phyloP scores from a whole-genome alignment of 306 rosid genomes.

The Vigna unguiculata region DNA sequence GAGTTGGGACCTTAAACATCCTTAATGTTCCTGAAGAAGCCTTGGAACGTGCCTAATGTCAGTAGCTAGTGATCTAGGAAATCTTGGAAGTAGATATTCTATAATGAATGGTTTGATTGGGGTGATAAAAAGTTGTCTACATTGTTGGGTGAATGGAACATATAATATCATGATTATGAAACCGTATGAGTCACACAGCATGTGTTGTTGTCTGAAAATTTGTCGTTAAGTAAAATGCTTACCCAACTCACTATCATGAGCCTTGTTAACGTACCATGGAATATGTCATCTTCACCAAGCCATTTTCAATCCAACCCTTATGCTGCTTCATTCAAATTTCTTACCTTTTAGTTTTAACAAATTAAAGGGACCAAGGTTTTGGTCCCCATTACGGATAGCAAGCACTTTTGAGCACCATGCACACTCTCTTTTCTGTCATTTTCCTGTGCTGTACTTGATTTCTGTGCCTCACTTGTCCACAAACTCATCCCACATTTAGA shows the following conservation, averaged over 20 bases:
- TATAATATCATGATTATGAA: slow-evolving; percentile 23
- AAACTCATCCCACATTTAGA: slow-evolving; percentile 28
- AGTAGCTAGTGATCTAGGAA: neutral
- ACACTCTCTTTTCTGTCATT: slow-evolving; percentile 48
- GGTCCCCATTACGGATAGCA: slow-evolving; percentile 41
- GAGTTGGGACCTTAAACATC: neutral
- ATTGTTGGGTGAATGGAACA: slow-evolving; percentile 15
- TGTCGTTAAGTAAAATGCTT: slow-evolving; percentile 11
- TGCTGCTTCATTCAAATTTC: slow-evolving; percentile 1
- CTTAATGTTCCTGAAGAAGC: neutral
- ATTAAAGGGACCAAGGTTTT: slow-evolving; percentile 41
- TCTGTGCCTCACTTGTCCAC: slow-evolving; percentile 44
- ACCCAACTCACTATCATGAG: neutral
- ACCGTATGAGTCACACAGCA: slow-evolving; percentile 15
- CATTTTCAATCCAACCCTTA: slow-evolving; percentile 11
- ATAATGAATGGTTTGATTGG: slow-evolving; percentile 10
- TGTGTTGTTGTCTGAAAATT: slow-evolving; percentile 14
- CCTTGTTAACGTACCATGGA: neutral
- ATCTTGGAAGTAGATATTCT: slow-evolving; percentile 10
- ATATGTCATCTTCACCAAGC: slow-evolving; percentile 17
- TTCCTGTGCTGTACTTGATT: slow-evolving; percentile 32
- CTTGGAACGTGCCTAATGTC: neutral
- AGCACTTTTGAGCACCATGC: slow-evolving; percentile 29
- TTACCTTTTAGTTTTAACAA: slow-evolving; percentile 20
- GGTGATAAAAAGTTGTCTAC: neutral